Percentiles rank a stretch among this genome's conserved stretches.
Evolutionary conservation across 2,329 filamentous ascomycete species (phyloP).

Genomic region (Colletotrichum liriopes): DNA sequence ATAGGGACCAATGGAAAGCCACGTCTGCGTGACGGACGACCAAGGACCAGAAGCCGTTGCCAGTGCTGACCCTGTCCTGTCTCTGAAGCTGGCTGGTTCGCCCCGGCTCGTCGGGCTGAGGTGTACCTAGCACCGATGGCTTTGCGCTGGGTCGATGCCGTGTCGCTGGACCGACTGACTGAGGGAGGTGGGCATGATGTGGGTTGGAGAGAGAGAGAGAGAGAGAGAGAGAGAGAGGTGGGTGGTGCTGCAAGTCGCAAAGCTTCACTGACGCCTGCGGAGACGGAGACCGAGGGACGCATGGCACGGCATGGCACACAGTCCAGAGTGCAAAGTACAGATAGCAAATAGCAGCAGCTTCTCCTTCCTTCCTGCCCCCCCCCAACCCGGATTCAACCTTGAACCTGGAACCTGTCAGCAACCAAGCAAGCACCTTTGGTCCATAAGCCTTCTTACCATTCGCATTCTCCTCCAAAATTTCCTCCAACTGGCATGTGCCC

Average conservation of each 20-base stretch:
- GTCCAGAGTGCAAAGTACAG: conserved; percentile 15
- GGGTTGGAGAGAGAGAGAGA: neutral
- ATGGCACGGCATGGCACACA: conserved; percentile 13
- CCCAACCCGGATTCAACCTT: conserved; percentile 35
- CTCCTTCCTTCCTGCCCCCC: conserved; percentile 18
- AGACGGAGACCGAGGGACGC: conserved; percentile 31
- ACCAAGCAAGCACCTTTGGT: conserved; percentile 20
- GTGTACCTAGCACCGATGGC: neutral
- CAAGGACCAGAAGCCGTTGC: conserved; percentile 13
- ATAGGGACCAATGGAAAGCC: conserved; percentile 25
- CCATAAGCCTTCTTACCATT: conserved; percentile 2
- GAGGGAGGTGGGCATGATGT: neutral
- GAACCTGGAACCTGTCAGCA: conserved; percentile 38
- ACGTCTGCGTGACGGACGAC: conserved; percentile 16
- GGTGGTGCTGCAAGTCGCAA: conserved; percentile 12
- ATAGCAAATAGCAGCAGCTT: conserved; percentile 18
- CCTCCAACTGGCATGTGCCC: conserved; percentile 42
- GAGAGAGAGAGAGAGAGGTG: neutral
- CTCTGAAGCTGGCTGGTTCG: neutral
- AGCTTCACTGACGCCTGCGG: conserved; percentile 39
- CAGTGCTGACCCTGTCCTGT: conserved; percentile 6
- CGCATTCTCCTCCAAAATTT: conserved; percentile 37
- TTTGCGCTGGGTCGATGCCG: conserved; percentile 27
- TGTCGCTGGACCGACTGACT: conserved; percentile 6
- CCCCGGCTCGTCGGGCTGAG: conserved; percentile 15